A percentile compares a stretch with the other conserved stretches of the same genome.
Evolutionary conservation across 1,139 yeast genomes (phyloP).

Genomic region (Yamadazyma dendronema): DNA sequence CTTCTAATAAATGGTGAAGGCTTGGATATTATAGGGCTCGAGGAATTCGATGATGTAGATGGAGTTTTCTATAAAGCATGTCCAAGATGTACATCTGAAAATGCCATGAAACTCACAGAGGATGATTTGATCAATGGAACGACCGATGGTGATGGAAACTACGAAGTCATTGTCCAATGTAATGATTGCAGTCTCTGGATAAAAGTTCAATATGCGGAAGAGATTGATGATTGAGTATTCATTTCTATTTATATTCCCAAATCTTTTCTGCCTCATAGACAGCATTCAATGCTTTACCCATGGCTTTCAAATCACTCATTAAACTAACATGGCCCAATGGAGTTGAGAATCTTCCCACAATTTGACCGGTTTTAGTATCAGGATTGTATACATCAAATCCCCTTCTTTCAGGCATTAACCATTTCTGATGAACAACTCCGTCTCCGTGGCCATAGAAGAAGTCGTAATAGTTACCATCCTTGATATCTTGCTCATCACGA

Average conservation of each 20-base stretch:
- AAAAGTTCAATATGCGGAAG: conserved; percentile 62
- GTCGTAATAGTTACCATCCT: conserved; percentile 69
- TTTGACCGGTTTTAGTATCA: conserved; percentile 39
- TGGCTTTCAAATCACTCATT: conserved; percentile 68
- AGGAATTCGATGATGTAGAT: conserved; percentile 48
- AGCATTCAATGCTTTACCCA: conserved; percentile 69
- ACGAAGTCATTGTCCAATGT: conserved; percentile 74
- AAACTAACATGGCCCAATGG: conserved; percentile 76
- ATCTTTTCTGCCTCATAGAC: conserved; percentile 52
- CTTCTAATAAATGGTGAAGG: conserved; percentile 60
- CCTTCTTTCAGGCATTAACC: conserved; percentile 73
- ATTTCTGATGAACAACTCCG: conserved; percentile 83
- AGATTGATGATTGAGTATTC: conserved; percentile 2
- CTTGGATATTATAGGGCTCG: conserved; percentile 61
- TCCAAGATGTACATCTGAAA: conserved; percentile 64
- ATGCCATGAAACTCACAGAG: conserved; percentile 61
- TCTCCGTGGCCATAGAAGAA: conserved; percentile 89
- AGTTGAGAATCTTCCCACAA: conserved; percentile 67
- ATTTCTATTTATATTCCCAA: too few relatives aligned
- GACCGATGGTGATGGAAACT: conserved; percentile 53
- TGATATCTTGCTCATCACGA: conserved; percentile 56
- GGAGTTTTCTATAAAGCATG: conserved; percentile 51
- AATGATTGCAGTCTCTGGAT: conserved; percentile 82
- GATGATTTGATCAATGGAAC: conserved; percentile 55
- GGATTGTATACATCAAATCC: conserved; percentile 53